Base-by-base conservation (phyloP, 768 basidiomycete species). In the Suillus fuscotomentosus region DNA sequence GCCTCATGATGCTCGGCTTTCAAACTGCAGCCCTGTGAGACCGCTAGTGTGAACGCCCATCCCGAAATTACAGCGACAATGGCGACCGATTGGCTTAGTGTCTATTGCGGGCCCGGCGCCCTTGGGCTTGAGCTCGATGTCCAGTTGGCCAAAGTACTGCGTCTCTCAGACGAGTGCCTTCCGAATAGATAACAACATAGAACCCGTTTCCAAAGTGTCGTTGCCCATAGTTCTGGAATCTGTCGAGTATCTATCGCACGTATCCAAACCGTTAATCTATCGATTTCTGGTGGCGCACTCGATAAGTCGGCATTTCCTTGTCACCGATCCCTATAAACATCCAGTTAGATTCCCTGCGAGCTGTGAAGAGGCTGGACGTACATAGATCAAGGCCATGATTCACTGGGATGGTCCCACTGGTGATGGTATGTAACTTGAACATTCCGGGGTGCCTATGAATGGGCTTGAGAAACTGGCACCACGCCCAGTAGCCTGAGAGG, bases 11-110 rank as follows among this genome's bases (percentile, higher is more conserved):
- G 60, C 54, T 55, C 27, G 62, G 20, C 17, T 63, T 48, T 38
- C 20, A 24, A n/a, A 43, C 27, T 20, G 27, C 57, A 65, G 24
- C 41, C 48, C 63, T 36, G 43, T 39, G 62, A 45, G 7, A 47
- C 17, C 39, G 17, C 42, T 24, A 31, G 48, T 17, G 34, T 27
- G 63, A 41, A 53, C 50, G 15, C 9, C 34, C 47, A 22, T 13
- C 31, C 31, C 11, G 11, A 20, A 54, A n/a, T 17, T 53, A 63
- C 45, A 31, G 36, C 8, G 36, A 31, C 60, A 61, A 55, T 61
- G 57, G 0, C 10, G 45, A 74, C 81, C 61, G 36, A 75, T 80
- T 64, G 71, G 76, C 71, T 81, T 81, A 13, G 78, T 81, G 13
- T 77, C 79, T 43, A 80, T 69, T 60, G n/a, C 73, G 27, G 27